Base-by-base conservation (phyloP, 345 rosid genomes). In the Adansonia digitata region DNA sequence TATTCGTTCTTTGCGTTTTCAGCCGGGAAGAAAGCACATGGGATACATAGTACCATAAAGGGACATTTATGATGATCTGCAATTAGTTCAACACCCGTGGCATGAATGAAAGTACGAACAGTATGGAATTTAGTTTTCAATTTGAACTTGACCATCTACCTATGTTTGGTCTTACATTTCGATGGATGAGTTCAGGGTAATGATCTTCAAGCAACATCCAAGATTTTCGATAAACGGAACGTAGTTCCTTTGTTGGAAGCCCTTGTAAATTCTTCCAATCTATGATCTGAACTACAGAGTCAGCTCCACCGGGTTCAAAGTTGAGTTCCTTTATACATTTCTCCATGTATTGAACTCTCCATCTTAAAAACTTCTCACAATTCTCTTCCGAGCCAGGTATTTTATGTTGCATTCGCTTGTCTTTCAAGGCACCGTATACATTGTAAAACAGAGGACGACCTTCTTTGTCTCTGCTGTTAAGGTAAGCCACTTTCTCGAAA, bases 1-100 rank as follows among this genome's bases (percentile, higher is more conserved):
- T 52, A 26, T 72, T 78, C 3, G 74, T 15, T 67, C 76, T 81
- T 26, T 63, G 84, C 46, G 53, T 76, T 31, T 64, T 49, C 45
- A 90, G 40, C 74, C 76, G 81, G 31, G 79, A 74, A 11, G 70
- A 69, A 73, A 88, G 61, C 20, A 64, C 42, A 55, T 80, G 91
- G 55, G 77, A 84, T 2, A 83, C 77, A 72, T 85, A 84, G 85
- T 79, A 87, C 91, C 92, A 83, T 9, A 90, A 84, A 5, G 92
- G 89, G 7, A 84, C 88, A 53, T 88, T 88, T 70, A 90, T 73
- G 65, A 90, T 18, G 61, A 87, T 84, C 74, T 52, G 62, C 31
- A 24, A 20, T 69, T 17, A 26, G 2, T 67, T 43, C n/a, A n/a
- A n/a, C n/a, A n/a, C n/a, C n/a, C n/a, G n/a, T n/a, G n/a, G n/a